Percentiles rank a stretch among this genome's conserved stretches.
These are phyloP conservation scores for Ogataea salicorniae DNA, from an alignment of 805 yeast species.

Conservation along the genomic window DNA sequence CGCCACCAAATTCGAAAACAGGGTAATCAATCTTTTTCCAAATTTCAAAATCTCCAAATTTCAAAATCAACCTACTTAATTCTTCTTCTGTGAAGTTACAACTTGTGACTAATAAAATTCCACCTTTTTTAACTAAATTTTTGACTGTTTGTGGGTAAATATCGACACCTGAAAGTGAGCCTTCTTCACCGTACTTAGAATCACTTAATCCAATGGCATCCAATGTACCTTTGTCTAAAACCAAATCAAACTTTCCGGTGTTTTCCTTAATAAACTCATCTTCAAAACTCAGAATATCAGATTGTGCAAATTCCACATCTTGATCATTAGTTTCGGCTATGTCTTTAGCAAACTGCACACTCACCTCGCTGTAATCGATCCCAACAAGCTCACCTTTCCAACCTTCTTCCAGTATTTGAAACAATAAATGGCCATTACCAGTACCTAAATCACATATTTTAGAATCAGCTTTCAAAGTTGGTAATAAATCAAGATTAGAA, in stretches of 20 bases:
- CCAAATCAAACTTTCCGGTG: conserved; percentile 53
- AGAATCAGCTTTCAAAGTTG: conserved; percentile 27
- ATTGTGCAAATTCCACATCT: conserved; percentile 50
- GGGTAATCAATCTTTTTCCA: conserved; percentile 77
- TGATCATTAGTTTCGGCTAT: conserved; percentile 42
- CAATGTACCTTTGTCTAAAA: conserved; percentile 90
- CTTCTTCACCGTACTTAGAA: conserved; percentile 39
- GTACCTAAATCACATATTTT: conserved; percentile 82
- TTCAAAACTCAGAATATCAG: conserved; percentile 55
- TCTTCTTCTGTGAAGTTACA: conserved; percentile 91
- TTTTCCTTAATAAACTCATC: conserved; percentile 28
- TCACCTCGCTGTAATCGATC: conserved; percentile 77
- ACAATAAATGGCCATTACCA: conserved; percentile 89
- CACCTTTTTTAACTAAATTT: conserved; percentile 48
- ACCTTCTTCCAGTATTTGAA: conserved; percentile 62
- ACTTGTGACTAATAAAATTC: conserved; percentile 74
- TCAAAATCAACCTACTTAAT: conserved; percentile 48
- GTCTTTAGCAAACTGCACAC: conserved; percentile 67
- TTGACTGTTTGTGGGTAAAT: conserved; percentile 59
- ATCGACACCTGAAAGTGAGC: conserved; percentile 45
- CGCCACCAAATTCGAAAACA: conserved; percentile 83
- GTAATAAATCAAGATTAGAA: conserved; percentile 37
- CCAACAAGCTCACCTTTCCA: conserved; percentile 60
- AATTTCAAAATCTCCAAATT: conserved; percentile 38
- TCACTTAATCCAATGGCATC: conserved; percentile 94